Base-by-base conservation (phyloP, 2,329 filamentous ascomycete genomes). In the Cryphonectria japonica region DNA sequence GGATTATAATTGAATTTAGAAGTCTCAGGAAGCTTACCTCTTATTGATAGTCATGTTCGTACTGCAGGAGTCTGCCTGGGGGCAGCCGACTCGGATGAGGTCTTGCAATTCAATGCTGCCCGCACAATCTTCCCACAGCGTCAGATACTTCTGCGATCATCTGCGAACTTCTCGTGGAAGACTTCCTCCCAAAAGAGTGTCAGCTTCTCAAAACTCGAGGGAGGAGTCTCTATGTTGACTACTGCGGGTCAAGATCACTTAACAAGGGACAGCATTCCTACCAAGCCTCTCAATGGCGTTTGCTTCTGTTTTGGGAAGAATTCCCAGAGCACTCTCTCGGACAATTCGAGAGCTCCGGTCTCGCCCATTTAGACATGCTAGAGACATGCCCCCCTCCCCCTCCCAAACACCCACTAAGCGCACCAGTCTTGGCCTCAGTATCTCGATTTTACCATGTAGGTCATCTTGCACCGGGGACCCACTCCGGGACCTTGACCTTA, bases 1-100 rank as follows among this genome's bases (percentile, higher is more conserved):
- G 69, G 66, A 71, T 66, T 68, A 72, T 69, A 72, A 39, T 68
- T 72, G 69, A 68, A 72, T 71, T 72, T 72, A 71, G 65, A 72
- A 65, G 54, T 60, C 14, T 41, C 63, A 61, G 9, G 26, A 41
- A 64, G 41, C n/a, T 22, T 62, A 34, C 54, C 14, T 59, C 61
- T 66, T 39, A 41, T 34, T 68, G 60, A 70, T 68, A 66, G 59
- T 70, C 50, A 29, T 54, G 34, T 54, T 32, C 22, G 6, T 19
- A 46, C 19, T 29, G 11, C 8, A 19, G 16, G 54, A 61, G 22
- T 2, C 16, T 41, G 32, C 52, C 19, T 46, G 13, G 34, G n/a
- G 22, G n/a, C 1, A 5, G 9, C 54, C 54, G 14, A 54, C 52
- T 14, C 52, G 7, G 13, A 59, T 19, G 54, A 13, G 54, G 16